phyloP scores from a whole-genome alignment of 2,329 filamentous ascomycete genomes.

The Aspergillus costaricaensis region DNA sequence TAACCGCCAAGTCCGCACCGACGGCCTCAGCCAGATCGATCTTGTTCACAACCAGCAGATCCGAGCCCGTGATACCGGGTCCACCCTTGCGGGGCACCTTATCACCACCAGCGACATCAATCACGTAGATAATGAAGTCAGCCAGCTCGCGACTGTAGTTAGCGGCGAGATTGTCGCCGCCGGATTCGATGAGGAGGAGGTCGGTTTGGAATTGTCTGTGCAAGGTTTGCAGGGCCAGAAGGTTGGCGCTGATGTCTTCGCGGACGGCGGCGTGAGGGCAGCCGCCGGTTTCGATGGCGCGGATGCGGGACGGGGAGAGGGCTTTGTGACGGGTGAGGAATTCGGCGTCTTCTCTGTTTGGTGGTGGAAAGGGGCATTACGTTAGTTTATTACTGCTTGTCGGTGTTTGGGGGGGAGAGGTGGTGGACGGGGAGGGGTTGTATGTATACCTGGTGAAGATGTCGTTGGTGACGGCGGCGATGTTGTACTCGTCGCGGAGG shows the following conservation, averaged over 20 bases:
- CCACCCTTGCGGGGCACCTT: slow-evolving; percentile 96
- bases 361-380: background rate
- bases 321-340: slow-evolving; percentile 88
- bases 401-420: background rate
- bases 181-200: slow-evolving; percentile 88
- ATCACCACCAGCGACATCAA: slow-evolving; percentile 93
- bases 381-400: background rate
- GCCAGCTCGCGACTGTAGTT: slow-evolving; percentile 95
- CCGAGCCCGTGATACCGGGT: slow-evolving; percentile 94
- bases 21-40: slow-evolving; percentile 89
- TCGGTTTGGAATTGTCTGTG: slow-evolving; percentile 79
- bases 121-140: slow-evolving; percentile 98
- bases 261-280: slow-evolving; percentile 96
- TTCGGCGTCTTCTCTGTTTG: slow-evolving; percentile 81
- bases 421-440: background rate
- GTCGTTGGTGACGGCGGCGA: slow-evolving; percentile 97
- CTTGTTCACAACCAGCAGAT: slow-evolving; percentile 94
- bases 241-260: slow-evolving; percentile 93
- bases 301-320: slow-evolving; percentile 78
- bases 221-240: slow-evolving; percentile 86
- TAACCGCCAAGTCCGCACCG: slow-evolving; percentile 85
- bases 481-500: slow-evolving; percentile 76
- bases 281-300: slow-evolving; percentile 95
- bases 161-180: slow-evolving; percentile 93
- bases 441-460: slow-evolving; percentile 77